A percentile compares a stretch with the other conserved stretches of the same genome.
phyloP scores from a whole-genome alignment of 2,329 filamentous ascomycete genomes.

The Moelleriella libera region DNA sequence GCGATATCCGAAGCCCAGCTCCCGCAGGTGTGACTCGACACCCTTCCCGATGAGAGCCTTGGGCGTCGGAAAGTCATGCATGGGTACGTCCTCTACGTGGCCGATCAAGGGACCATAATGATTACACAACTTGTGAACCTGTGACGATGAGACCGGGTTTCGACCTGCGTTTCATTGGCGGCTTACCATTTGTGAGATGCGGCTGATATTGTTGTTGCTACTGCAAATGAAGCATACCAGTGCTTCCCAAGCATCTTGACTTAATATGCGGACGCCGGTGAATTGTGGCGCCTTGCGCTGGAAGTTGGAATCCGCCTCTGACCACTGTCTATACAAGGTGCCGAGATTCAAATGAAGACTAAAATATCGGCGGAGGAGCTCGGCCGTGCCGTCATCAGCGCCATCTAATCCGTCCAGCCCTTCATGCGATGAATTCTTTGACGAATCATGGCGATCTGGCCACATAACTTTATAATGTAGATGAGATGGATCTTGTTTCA shows the following conservation, averaged over 20 bases:
- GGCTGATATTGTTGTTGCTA: conserved; percentile 93
- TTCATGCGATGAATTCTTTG: background rate
- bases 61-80: conserved; percentile 79
- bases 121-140: conserved; percentile 74
- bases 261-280: conserved; percentile 79
- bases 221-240: conserved; percentile 93
- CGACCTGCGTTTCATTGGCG: too few relatives aligned
- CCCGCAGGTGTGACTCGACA: conserved; percentile 70
- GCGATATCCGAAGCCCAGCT: conserved; percentile 85
- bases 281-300: conserved; percentile 76
- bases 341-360: conserved; percentile 68
- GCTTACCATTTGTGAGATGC: conserved; percentile 84
- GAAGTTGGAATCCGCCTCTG: conserved; percentile 73
- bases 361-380: conserved; percentile 71
- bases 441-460: conserved; percentile 18
- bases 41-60: conserved; percentile 53
- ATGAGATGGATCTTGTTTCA: conserved; percentile 67
- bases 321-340: conserved; percentile 76
- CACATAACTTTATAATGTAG: conserved; percentile 70
- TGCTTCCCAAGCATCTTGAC: conserved; percentile 93
- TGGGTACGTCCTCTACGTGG: conserved; percentile 52
- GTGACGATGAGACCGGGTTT: background rate
- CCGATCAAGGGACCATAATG: conserved; percentile 73
- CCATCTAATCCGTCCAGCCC: background rate
- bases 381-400: conserved; percentile 51